These are phyloP conservation scores for Venustampulla echinocandica DNA, from an alignment of 495 filamentous ascomycete species.

Conservation along the genomic window DNA sequence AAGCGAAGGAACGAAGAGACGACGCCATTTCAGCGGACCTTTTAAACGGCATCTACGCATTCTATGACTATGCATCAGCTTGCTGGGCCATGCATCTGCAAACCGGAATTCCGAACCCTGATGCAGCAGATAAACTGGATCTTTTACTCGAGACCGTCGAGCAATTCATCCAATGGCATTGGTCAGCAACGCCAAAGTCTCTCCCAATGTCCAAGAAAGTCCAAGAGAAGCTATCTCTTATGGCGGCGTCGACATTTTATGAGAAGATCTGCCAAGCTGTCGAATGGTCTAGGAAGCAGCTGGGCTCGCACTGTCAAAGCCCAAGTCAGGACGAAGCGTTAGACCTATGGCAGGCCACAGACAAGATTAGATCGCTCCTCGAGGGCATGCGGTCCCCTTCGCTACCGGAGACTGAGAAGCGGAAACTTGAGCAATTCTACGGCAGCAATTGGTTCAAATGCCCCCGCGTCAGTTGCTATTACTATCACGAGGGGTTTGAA, in stretches of 20 bases:
- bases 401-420: background rate
- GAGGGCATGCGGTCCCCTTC: slow-evolving; percentile 13
- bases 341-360: background rate
- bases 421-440: slow-evolving; percentile 23
- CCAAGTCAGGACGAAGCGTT: background rate
- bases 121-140: background rate
- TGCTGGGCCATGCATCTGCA: slow-evolving; percentile 32
- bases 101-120: background rate
- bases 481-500: slow-evolving; percentile 37
- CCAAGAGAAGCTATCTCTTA: too few species aligned
- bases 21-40: slow-evolving; percentile 10
- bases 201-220: background rate
- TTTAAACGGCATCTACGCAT: slow-evolving; percentile 24
- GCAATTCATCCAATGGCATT: background rate
- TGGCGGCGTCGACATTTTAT: background rate
- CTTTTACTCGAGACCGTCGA: background rate
- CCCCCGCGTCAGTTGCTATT: slow-evolving; percentile 30
- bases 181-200: background rate
- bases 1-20: slow-evolving; percentile 10
- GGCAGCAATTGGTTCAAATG: slow-evolving; percentile 34
- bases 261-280: background rate
- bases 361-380: slow-evolving; percentile 21
- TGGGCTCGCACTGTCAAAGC: background rate
- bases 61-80: slow-evolving; percentile 32
- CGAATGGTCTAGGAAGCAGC: background rate